These are phyloP conservation scores for Pseudoturritis turrita DNA, from an alignment of 345 rosid genomes.

Conservation along the genomic window DNA sequence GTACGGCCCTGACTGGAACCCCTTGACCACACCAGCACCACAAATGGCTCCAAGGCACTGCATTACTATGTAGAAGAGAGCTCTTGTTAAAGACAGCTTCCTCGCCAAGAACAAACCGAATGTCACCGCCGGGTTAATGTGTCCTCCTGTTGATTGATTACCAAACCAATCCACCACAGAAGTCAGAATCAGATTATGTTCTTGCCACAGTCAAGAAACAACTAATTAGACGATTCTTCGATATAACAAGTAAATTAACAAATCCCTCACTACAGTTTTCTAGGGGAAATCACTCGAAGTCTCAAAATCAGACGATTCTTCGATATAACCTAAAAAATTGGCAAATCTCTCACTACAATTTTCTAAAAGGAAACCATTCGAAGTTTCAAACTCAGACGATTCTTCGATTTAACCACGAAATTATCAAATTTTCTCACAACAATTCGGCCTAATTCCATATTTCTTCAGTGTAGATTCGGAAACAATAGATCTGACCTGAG, in stretches of 20 bases:
- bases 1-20: constrained; percentile 37
- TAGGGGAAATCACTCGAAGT: too few species aligned
- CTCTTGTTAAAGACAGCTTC: constrained; percentile 67
- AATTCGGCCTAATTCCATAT: background rate
- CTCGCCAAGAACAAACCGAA: constrained; percentile 61
- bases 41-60: constrained; percentile 73
- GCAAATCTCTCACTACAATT: too few species aligned
- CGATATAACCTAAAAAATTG: background rate
- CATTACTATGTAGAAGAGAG: constrained; percentile 57
- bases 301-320: background rate
- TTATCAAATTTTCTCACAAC: constrained; percentile 7
- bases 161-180: background rate
- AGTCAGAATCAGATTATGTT: background rate
- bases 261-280: too few species aligned
- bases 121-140: constrained; percentile 69
- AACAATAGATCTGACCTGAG: constrained; percentile 39
- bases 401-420: background rate
- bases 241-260: too few species aligned
- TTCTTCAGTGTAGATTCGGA: background rate
- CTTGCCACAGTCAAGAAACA: background rate
- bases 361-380: background rate
- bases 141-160: constrained; percentile 50
- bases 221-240: too few species aligned
- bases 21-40: constrained; percentile 74
- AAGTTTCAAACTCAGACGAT: background rate